Conservation (phyloP, 2,329 filamentous ascomycete genomes). For the Ophiostoma tasmaniense region DNA sequence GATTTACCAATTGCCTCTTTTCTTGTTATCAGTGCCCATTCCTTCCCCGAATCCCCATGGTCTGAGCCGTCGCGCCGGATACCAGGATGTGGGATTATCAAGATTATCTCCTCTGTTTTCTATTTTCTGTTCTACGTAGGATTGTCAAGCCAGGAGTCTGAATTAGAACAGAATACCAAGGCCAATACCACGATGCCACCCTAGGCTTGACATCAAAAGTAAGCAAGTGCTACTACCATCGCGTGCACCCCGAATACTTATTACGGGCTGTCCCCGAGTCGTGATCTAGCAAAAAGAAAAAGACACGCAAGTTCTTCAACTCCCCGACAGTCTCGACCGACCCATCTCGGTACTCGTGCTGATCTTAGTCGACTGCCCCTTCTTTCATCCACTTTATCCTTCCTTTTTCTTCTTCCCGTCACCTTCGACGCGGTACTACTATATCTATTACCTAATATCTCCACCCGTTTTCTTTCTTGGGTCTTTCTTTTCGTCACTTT, state of each 20-base stretch:
- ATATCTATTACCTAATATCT: not conserved
- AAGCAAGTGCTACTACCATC: not conserved
- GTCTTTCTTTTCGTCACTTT: not conserved
- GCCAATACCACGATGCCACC: not conserved
- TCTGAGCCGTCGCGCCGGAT: not conserved
- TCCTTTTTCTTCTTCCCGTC: not conserved
- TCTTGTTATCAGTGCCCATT: not conserved
- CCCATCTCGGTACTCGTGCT: slow-evolving; percentile 1
- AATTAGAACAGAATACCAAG: not conserved
- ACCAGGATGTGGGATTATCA: not conserved
- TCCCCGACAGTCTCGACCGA: not conserved
- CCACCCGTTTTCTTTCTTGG: not conserved
- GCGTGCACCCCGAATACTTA: not conserved
- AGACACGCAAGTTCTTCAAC: not conserved
- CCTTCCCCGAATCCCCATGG: not conserved
- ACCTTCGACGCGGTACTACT: not conserved
- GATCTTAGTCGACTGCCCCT: not conserved
- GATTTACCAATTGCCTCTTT: not conserved
- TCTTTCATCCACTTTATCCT: not conserved
- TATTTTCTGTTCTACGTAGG: too few relatives aligned
- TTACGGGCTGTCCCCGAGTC: not conserved
- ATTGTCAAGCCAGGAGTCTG: not conserved
- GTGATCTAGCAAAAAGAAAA: not conserved
- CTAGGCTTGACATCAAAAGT: not conserved
- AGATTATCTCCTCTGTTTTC: not conserved